Evolutionary conservation across 305 asterid genomes (phyloP), one percentile per base, ranked within the genome.

Genomic region (Solanum hybrid): DNA sequence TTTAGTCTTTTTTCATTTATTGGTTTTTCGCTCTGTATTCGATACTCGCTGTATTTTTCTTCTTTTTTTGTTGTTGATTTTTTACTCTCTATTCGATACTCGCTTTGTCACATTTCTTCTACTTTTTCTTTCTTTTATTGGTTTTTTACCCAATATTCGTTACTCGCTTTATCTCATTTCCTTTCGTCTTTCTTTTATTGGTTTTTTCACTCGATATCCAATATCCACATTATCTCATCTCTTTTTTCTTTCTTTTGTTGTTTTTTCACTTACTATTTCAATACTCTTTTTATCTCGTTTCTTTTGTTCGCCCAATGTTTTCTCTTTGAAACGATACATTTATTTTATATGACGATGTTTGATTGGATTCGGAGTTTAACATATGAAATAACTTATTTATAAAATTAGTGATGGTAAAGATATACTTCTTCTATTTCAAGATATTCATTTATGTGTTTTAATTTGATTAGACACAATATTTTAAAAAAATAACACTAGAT

Each of bases 81-180:
- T 69, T 0, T 7, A 26, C 78, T 26, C 2, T 26, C 5, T 5
- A 26, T 26, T 10, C 0, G 0, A 26, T 71, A 12, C 4, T 71
- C 4, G 5, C 20, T 71, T 71, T 71, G 5, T 71, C 34, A 69
- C 33, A 24, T 24, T 11, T 69, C 2, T 24, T 0, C 2, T 24
- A 0, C 22, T 24, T 69, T 73, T 64, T 24, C 1, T 3, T 74
- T 14, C n/a, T 24, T 73, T 74, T 6, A 28, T 74, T 74, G 3
- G 5, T 12, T 69, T 69, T 24, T 24, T 5, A 11, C 0, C 28
- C 2, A 0, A 69, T 69, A 26, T 5, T 28, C 1, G 11, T 13
- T 73, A 73, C 18, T 73, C 5, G 22, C 4, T 73, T 73, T 28
- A 28, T 73, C 36, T 28, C 0, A 26, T 5, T 28, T 73, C 5